Evolutionary conservation across 2,329 filamentous ascomycete species (phyloP).

Genomic region (Erysiphe neolycopersici): DNA sequence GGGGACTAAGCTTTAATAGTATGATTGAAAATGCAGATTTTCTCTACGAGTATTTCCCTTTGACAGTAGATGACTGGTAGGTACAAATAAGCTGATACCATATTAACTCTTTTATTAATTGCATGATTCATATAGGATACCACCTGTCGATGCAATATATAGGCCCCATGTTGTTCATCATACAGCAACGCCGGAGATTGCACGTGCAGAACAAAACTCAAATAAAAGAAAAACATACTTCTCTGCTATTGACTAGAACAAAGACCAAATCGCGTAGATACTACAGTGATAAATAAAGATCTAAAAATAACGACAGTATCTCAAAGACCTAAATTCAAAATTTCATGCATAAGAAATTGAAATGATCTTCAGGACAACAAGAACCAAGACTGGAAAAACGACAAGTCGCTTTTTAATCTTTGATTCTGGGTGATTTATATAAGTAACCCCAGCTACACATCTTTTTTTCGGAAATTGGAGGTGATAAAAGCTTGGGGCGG

Average conservation of each 20-base stretch:
- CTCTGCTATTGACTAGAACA: slow-evolving; percentile 24
- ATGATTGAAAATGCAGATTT: slow-evolving; percentile 54
- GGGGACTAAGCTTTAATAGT: slow-evolving; percentile 21
- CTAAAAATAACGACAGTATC: too few species aligned
- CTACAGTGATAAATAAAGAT: too few species aligned
- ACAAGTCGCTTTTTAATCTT: too few species aligned
- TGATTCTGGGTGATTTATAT: too few species aligned
- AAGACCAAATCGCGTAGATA: too few species aligned
- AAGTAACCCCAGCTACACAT: too few species aligned
- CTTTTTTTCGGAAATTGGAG: too few species aligned
- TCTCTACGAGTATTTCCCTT: slow-evolving; percentile 82
- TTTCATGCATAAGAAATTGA: too few species aligned
- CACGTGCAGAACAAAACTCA: slow-evolving; percentile 39
- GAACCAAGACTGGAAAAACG: too few species aligned
- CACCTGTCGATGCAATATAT: slow-evolving; percentile 71
- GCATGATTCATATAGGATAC: slow-evolving; percentile 28
- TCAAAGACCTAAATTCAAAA: too few species aligned
- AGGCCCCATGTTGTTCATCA: slow-evolving; percentile 85
- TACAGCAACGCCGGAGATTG: slow-evolving; percentile 45
- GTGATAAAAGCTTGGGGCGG: too few species aligned
- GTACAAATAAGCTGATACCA: slow-evolving; percentile 4
- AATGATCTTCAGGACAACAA: too few species aligned
- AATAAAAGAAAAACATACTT: slow-evolving; percentile 49
- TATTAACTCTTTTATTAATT: background rate
- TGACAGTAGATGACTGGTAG: slow-evolving; percentile 69